A percentile compares a stretch with the other conserved stretches of the same genome.
Evolutionary conservation across 257 asterid species (phyloP).

Genomic region (Solanum tarijense): DNA sequence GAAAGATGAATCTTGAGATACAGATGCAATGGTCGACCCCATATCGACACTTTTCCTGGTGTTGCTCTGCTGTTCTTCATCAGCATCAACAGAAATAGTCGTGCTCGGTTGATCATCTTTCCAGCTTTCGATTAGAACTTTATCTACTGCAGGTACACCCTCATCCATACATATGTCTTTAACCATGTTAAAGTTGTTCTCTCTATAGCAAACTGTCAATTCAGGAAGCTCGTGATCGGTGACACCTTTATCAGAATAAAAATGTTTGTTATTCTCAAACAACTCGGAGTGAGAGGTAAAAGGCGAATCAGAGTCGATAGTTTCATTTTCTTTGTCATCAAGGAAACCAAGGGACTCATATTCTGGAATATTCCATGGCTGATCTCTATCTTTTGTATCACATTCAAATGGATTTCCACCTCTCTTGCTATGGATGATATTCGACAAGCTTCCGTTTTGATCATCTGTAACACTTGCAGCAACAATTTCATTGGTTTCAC

Average conservation of each 20-base stretch:
- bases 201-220: conserved; percentile 45
- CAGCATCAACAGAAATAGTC: conserved; percentile 11
- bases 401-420: conserved; percentile 27
- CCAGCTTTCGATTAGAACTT: conserved; percentile 16
- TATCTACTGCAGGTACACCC: conserved; percentile 39
- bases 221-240: conserved; percentile 45
- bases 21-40: conserved; percentile 18
- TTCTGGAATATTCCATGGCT: conserved; percentile 17
- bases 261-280: conserved; percentile 7
- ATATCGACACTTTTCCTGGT: conserved; percentile 8
- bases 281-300: conserved; percentile 11
- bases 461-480: conserved; percentile 16
- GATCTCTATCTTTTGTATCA: conserved; percentile 16
- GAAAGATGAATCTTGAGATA: conserved; percentile 1
- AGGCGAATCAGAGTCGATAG: conserved; percentile 15
- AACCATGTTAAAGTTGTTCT: conserved; percentile 25
- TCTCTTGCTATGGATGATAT: conserved; percentile 9
- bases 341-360: conserved; percentile 9
- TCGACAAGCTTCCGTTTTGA: conserved; percentile 12
- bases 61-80: conserved; percentile 9
- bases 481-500: conserved; percentile 9
- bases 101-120: conserved; percentile 18
- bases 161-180: conserved; percentile 83
- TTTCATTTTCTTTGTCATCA: conserved; percentile 11
- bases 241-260: conserved; percentile 41